phyloP scores from a whole-genome alignment of 2,329 filamentous ascomycete species.

The Xylariaceae sp. region DNA sequence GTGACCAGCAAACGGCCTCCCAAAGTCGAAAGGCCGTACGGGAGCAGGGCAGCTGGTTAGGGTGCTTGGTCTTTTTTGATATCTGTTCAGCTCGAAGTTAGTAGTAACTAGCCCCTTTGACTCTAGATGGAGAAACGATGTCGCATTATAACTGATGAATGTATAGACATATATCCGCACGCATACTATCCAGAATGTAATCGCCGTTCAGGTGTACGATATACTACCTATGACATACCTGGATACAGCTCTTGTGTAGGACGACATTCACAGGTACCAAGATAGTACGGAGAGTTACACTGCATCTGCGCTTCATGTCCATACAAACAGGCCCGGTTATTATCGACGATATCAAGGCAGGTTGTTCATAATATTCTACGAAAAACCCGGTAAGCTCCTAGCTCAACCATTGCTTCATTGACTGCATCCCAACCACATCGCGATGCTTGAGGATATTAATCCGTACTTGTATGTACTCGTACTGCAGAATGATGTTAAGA shows the following conservation, averaged over 20 bases:
- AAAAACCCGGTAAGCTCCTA: too few relatives aligned
- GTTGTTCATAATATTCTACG: too few relatives aligned
- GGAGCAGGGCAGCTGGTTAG: not conserved
- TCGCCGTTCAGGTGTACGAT: not conserved
- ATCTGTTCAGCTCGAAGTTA: not conserved
- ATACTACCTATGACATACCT: too few relatives aligned
- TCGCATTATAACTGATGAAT: not conserved
- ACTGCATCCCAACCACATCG: not conserved
- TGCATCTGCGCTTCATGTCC: not conserved
- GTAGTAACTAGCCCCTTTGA: not conserved
- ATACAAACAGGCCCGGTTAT: not conserved
- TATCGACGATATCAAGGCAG: too few relatives aligned
- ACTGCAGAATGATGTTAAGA: not conserved
- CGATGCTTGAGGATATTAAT: not conserved
- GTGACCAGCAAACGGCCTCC: not conserved
- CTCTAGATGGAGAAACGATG: not conserved
- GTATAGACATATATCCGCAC: too few relatives aligned
- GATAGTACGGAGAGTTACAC: not conserved
- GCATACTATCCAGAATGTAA: not conserved
- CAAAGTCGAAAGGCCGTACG: not conserved
- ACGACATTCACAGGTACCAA: not conserved
- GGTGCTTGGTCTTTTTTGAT: not conserved
- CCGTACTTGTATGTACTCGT: not conserved
- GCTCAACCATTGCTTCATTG: not conserved
- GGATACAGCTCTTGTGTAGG: not conserved